These are phyloP conservation scores for Sphenostylis stenocarpa DNA, from an alignment of 306 rosid species.

Conservation along the genomic window DNA sequence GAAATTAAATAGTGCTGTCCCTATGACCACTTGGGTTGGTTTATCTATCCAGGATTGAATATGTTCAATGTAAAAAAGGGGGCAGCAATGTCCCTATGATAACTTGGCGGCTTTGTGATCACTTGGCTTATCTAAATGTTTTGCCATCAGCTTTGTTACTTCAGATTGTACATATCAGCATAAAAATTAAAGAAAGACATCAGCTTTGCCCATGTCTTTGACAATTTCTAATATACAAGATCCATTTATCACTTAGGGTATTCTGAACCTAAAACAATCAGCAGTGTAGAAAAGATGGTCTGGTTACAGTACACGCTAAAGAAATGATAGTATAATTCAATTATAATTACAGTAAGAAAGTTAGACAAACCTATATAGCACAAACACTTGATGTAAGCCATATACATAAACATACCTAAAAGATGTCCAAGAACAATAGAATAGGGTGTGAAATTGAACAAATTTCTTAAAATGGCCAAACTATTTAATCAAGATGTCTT, in stretches of 20 bases:
- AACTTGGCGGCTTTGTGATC: not conserved
- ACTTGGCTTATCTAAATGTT: not conserved
- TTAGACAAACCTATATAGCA: not conserved
- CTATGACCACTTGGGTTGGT: not conserved
- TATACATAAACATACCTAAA: not conserved
- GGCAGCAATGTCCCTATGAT: not conserved
- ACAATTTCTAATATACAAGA: slow-evolving; percentile 4
- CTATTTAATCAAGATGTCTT: slow-evolving; percentile 7
- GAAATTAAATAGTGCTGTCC: not conserved
- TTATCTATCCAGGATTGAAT: slow-evolving; percentile 9
- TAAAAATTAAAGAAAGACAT: not conserved
- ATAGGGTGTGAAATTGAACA: slow-evolving; percentile 20
- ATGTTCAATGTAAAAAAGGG: not conserved
- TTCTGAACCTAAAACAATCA: slow-evolving; percentile 7
- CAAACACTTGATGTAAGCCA: slow-evolving; percentile 10
- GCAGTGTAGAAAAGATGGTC: not conserved
- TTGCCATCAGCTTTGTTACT: slow-evolving; percentile 4
- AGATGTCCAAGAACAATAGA: slow-evolving; percentile 13
- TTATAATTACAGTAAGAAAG: not conserved
- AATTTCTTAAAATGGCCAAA: slow-evolving; percentile 2
- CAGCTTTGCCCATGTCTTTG: too few species aligned
- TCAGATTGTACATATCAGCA: slow-evolving; percentile 7
- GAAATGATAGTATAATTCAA: not conserved
- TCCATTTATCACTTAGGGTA: slow-evolving; percentile 9
- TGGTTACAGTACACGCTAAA: slow-evolving; percentile 10